Conservation (phyloP, 75 land plant species). For the Azolla pinnata region DNA sequence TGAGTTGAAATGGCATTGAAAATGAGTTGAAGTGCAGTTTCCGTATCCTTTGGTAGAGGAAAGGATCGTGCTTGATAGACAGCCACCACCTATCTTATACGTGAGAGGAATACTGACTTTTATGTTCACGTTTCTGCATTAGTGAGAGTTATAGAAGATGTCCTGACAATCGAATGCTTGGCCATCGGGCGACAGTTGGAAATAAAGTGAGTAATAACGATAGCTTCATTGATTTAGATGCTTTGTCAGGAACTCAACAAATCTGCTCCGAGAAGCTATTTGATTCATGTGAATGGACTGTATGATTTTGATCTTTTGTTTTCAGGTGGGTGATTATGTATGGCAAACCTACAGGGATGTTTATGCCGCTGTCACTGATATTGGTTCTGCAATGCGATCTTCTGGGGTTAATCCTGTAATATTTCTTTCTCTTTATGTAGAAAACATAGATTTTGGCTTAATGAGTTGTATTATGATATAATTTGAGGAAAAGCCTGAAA, state of each 20-base stretch:
- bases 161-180: conserved; percentile 66
- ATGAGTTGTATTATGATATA: background rate
- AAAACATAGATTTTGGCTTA: background rate
- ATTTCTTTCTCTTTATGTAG: background rate
- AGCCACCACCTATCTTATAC: too few species aligned
- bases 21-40: too few species aligned
- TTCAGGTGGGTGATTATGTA: conserved; percentile 61
- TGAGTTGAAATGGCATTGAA: too few species aligned
- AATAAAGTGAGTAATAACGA: conserved; percentile 49
- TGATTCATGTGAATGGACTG: background rate
- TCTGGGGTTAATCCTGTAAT: conserved; percentile 48
- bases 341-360: conserved; percentile 72
- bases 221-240: background rate
- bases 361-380: conserved; percentile 44
- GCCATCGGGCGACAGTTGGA: conserved; percentile 48
- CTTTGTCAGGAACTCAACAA: background rate
- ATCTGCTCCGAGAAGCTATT: too few species aligned
- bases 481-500: background rate
- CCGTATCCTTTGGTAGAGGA: too few species aligned
- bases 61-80: too few species aligned
- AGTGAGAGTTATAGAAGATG: conserved; percentile 53
- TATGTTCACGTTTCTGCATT: conserved; percentile 6
- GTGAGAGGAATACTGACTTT: too few species aligned
- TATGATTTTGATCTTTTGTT: background rate
- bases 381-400: conserved; percentile 64